Conservation (phyloP, 2,329 filamentous ascomycete genomes). For the Rhinocladiella similis region DNA sequence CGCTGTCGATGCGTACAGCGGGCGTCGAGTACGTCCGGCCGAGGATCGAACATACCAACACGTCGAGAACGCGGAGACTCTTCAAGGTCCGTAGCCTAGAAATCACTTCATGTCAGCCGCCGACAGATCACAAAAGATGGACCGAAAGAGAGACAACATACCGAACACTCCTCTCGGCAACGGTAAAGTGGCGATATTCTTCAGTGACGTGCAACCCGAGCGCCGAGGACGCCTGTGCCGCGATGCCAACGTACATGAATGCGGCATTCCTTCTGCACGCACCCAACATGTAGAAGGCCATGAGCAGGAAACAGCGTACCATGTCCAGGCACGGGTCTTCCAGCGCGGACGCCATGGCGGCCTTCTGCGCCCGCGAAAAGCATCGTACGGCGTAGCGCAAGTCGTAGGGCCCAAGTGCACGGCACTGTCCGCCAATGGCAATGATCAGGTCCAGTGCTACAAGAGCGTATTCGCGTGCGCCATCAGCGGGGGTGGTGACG, state of each 20-base stretch:
- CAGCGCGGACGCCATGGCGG: constrained; percentile 53
- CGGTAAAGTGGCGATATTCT: constrained; percentile 29
- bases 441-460: constrained; percentile 47
- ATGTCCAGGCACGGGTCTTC: constrained; percentile 56
- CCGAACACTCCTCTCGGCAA: constrained; percentile 13
- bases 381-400: constrained; percentile 39
- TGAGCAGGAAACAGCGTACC: constrained; percentile 54
- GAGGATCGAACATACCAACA: constrained; percentile 51
- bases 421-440: constrained; percentile 56
- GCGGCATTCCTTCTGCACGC: constrained; percentile 61
- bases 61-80: constrained; percentile 50
- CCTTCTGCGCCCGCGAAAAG: constrained; percentile 51
- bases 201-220: constrained; percentile 54
- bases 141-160: not conserved
- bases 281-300: constrained; percentile 61
- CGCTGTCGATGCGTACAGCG: constrained; percentile 33
- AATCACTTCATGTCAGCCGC: too few relatives aligned
- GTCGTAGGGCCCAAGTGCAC: constrained; percentile 31
- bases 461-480: constrained; percentile 16
- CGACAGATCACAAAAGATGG: too few relatives aligned
- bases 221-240: constrained; percentile 57
- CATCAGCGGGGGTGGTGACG: not conserved
- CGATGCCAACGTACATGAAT: constrained; percentile 64
- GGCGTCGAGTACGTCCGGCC: constrained; percentile 44
- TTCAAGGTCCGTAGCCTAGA: constrained; percentile 46